A percentile compares a stretch with the other conserved stretches of the same genome.
These are phyloP conservation scores for Clonostachys byssicola DNA, from an alignment of 2,329 filamentous ascomycete genomes.

Conservation along the genomic window DNA sequence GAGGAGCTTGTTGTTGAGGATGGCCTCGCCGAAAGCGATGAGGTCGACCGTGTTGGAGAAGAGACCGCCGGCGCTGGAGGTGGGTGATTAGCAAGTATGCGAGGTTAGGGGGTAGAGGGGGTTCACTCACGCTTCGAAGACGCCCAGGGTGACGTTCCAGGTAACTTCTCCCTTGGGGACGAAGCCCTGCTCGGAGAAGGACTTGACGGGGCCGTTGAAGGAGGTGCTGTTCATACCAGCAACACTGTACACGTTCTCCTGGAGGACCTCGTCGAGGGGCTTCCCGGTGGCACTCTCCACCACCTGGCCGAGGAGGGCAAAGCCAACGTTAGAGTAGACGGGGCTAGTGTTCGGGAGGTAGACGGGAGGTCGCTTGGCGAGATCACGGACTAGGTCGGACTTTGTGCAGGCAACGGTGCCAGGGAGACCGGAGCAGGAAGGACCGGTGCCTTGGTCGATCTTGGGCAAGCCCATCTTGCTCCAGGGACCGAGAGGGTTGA, in stretches of 20 bases:
- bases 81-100: neutral
- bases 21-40: constrained; percentile 31
- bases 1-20: constrained; percentile 35
- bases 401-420: constrained; percentile 20
- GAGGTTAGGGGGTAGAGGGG: neutral
- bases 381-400: constrained; percentile 17
- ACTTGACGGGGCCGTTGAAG: constrained; percentile 20
- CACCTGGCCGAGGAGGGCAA: constrained; percentile 36
- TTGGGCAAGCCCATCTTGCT: constrained; percentile 21
- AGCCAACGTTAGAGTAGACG: constrained; percentile 43
- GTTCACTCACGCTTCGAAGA: constrained; percentile 24
- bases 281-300: constrained; percentile 37
- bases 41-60: constrained; percentile 37
- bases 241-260: constrained; percentile 32
- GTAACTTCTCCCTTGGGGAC: constrained; percentile 23
- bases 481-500: constrained; percentile 17
- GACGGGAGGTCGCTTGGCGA: constrained; percentile 24
- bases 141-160: constrained; percentile 25
- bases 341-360: constrained; percentile 38
- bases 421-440: constrained; percentile 25
- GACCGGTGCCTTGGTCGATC: constrained; percentile 16
- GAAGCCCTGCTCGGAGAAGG: constrained; percentile 19
- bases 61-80: constrained; percentile 26
- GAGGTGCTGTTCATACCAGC: constrained; percentile 35
- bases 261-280: constrained; percentile 28